phyloP scores from a whole-genome alignment of 768 basidiomycete species.

The Mycena amicta region DNA sequence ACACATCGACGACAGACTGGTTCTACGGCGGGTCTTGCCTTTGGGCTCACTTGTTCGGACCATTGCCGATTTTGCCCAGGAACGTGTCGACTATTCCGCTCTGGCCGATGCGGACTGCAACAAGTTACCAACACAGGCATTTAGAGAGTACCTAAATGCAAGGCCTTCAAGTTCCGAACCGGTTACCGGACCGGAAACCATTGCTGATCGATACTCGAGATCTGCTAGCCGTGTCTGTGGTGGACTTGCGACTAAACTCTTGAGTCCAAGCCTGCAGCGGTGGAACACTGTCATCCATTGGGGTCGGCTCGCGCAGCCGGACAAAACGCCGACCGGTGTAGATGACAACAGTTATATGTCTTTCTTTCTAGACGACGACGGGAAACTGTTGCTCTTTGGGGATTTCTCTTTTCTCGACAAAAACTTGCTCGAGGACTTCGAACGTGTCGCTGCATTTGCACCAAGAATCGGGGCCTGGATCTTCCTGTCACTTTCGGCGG shows the following conservation, averaged over 20 bases:
- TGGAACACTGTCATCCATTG: not conserved
- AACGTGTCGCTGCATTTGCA: not conserved
- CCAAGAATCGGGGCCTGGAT: not conserved
- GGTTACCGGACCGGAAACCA: not conserved
- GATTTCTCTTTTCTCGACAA: not conserved
- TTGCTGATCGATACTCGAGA: not conserved
- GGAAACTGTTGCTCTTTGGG: not conserved
- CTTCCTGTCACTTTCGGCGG: not conserved
- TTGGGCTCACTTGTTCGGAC: not conserved
- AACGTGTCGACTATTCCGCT: not conserved
- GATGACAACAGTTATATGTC: not conserved
- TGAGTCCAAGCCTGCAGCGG: not conserved
- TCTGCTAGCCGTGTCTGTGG: not conserved
- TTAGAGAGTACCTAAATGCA: not conserved
- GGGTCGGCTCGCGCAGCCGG: not conserved
- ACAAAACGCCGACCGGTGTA: not conserved
- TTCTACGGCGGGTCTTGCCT: not conserved
- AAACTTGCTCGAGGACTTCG: not conserved
- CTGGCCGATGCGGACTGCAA: not conserved
- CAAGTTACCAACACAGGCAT: not conserved
- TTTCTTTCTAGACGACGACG: not conserved
- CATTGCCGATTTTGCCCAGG: not conserved
- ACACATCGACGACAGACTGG: not conserved
- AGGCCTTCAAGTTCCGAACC: not conserved
- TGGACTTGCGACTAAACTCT: not conserved